phyloP scores from a whole-genome alignment of 2,329 filamentous ascomycete genomes.

The Fusarium ambrosium region DNA sequence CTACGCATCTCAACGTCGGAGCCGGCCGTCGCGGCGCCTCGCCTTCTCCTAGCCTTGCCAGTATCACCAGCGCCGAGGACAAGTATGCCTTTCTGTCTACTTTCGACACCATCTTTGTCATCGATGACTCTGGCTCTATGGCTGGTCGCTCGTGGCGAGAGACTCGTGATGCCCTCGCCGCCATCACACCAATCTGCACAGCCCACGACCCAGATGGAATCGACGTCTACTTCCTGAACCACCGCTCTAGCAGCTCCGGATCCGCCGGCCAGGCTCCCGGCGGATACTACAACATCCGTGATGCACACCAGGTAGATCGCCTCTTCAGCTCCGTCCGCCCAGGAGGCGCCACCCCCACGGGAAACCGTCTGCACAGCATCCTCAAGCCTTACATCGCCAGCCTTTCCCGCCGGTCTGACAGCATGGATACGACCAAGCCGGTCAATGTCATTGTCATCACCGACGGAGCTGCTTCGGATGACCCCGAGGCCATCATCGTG shows the following conservation, averaged over 20 bases:
- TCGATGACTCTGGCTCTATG: conserved; percentile 96
- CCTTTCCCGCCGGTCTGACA: conserved; percentile 55
- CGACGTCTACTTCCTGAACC: conserved; percentile 93
- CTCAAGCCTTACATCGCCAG: conserved; percentile 76
- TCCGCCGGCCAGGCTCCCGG: conserved; percentile 56
- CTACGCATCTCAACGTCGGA: conserved; percentile 15
- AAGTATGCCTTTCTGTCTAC: conserved; percentile 80
- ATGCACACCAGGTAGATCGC: conserved; percentile 68
- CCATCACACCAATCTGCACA: conserved; percentile 87
- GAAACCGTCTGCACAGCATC: conserved; percentile 77
- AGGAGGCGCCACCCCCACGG: conserved; percentile 78
- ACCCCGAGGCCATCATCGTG: conserved; percentile 79
- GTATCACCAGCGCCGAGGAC: conserved; percentile 67
- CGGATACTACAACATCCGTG: conserved; percentile 75
- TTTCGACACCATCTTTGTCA: conserved; percentile 91
- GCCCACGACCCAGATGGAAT: conserved; percentile 85
- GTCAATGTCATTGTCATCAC: conserved; percentile 95
- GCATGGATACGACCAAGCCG: conserved; percentile 71
- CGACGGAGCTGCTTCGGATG: conserved; percentile 85
- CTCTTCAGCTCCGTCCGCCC: conserved; percentile 81
- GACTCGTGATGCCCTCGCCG: conserved; percentile 75
- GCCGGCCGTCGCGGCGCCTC: conserved; percentile 29
- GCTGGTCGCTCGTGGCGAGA: conserved; percentile 81
- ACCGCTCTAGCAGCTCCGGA: conserved; percentile 59
- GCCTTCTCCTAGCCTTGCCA: conserved; percentile 38